Evolutionary conservation across 257 asterid species (phyloP), one percentile per base, ranked within the genome.

Genomic region (Orobanche coerulescens): DNA sequence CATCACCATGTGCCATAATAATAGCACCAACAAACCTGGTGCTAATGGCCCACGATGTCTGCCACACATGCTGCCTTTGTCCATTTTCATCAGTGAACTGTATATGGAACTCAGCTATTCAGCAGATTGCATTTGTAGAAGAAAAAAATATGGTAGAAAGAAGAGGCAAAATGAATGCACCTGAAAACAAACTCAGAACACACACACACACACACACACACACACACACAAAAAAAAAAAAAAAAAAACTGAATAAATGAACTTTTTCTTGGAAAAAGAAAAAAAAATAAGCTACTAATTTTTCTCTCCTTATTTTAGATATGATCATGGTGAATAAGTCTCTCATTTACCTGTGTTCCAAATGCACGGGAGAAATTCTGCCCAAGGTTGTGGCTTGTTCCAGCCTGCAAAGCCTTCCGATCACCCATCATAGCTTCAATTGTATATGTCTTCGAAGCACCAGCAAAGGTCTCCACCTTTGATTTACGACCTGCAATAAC

Each of bases 391-490:
- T 93, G 99, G 78, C 97, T 93, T 39, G 97, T 93, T 71, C 99
- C 95, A 31, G 97, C 97, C 75, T 89, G 97, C 83, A 93, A 73
- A 72, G 99, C 99, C 81, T 93, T 93, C 51, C 80, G 79, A 64
- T 93, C 97, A 71, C 99, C 99, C 99, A 93, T 86, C 97, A 93
- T 93, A 58, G 97, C 99, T 76, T 89, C 97, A 77, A 93, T 93
- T 42, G 97, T 93, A 70, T 93, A 93, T 43, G 99, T 93, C 78
- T 60, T 87, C 1, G 84, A 64, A 76, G 99, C 99, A 70, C 99
- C 99, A 4, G 99, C 97, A 66, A 93, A 93, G 15, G 99, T 93
- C 71, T 93, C 99, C 58, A 79, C 67, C 82, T 76, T 84, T 12
- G 99, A 93, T 76, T 93, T 93, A 69, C 97, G 85, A 75, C 99